Conservation (phyloP, 495 filamentous ascomycete species). For the Penicillium dipodomyicola region DNA sequence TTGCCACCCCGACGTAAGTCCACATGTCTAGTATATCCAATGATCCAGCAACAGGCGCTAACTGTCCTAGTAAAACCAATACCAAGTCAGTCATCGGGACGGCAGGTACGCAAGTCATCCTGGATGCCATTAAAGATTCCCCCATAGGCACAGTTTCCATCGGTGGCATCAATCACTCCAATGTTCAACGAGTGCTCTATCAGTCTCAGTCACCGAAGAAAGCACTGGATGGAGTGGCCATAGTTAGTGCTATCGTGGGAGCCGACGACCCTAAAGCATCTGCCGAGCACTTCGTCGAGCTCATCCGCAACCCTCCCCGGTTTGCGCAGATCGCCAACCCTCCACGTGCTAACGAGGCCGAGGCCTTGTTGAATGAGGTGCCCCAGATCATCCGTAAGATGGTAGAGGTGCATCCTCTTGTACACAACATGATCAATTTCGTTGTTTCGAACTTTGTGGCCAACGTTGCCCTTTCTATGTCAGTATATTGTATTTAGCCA, state of each 20-base stretch:
- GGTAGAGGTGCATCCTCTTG: slow-evolving; percentile 63
- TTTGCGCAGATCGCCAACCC: slow-evolving; percentile 37
- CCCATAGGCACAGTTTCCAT: slow-evolving; percentile 70
- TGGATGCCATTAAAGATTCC: slow-evolving; percentile 50
- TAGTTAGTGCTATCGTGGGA: slow-evolving; percentile 86
- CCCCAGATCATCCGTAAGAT: slow-evolving; percentile 60
- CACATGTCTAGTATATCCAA: background rate
- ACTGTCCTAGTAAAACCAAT: slow-evolving; percentile 52
- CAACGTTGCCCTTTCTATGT: slow-evolving; percentile 78
- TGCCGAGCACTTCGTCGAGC: slow-evolving; percentile 52
- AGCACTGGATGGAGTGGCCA: slow-evolving; percentile 72
- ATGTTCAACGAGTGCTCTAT: slow-evolving; percentile 69
- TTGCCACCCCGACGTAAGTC: slow-evolving; percentile 73
- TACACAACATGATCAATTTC: slow-evolving; percentile 95
- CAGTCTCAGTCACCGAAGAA: slow-evolving; percentile 55
- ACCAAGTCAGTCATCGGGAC: slow-evolving; percentile 81
- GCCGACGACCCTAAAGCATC: slow-evolving; percentile 61
- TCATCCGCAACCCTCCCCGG: slow-evolving; percentile 49
- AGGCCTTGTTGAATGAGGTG: slow-evolving; percentile 42
- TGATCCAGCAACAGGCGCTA: slow-evolving; percentile 1
- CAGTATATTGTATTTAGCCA: slow-evolving; percentile 13
- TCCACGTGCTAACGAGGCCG: slow-evolving; percentile 32
- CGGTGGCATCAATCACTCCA: slow-evolving; percentile 81
- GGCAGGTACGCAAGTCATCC: slow-evolving; percentile 68
- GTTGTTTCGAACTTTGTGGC: slow-evolving; percentile 93